A percentile compares a stretch with the other conserved stretches of the same genome.
phyloP scores from a whole-genome alignment of 805 yeast genomes.

The Kazachstania psychrophila region DNA sequence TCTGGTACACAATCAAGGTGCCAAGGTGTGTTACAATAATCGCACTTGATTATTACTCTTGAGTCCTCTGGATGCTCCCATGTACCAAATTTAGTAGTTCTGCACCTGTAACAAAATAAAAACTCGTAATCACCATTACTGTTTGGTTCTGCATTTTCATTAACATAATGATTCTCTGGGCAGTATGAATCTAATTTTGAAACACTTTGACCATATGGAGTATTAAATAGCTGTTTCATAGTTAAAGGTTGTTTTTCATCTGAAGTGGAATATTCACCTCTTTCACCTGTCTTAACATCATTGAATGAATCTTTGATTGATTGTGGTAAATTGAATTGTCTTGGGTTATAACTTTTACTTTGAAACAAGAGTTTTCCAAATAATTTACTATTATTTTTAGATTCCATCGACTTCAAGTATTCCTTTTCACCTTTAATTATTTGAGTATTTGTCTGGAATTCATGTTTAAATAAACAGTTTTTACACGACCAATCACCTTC shows the following conservation, averaged over 20 bases:
- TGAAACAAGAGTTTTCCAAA: conserved; percentile 53
- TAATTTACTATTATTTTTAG: conserved; percentile 21
- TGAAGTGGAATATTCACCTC: conserved; percentile 64
- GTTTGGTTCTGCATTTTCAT: conserved; percentile 1
- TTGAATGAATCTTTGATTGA: conserved; percentile 60
- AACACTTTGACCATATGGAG: conserved; percentile 33
- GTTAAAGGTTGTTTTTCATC: conserved; percentile 38
- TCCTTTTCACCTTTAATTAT: conserved; percentile 18
- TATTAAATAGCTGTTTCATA: conserved; percentile 36
- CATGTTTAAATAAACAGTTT: conserved; percentile 49
- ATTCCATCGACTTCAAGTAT: conserved; percentile 7
- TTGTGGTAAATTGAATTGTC: conserved; percentile 58
- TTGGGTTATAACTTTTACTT: conserved; percentile 52
- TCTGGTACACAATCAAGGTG: conserved; percentile 74
- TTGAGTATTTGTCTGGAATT: conserved; percentile 23
- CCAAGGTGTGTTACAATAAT: conserved; percentile 75
- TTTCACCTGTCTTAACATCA: conserved; percentile 55
- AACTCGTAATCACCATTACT: conserved; percentile 54
- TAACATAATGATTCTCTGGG: conserved; percentile 40
- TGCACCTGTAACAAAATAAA: conserved; percentile 67
- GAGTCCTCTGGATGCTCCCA: conserved; percentile 35
- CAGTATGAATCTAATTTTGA: conserved; percentile 34
- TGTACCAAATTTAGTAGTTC: conserved; percentile 49
- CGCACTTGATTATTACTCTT: conserved; percentile 60
- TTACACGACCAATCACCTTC: conserved; percentile 86